phyloP scores from a whole-genome alignment of 1,139 yeast genomes.

The Saccharomyces hybrid region DNA sequence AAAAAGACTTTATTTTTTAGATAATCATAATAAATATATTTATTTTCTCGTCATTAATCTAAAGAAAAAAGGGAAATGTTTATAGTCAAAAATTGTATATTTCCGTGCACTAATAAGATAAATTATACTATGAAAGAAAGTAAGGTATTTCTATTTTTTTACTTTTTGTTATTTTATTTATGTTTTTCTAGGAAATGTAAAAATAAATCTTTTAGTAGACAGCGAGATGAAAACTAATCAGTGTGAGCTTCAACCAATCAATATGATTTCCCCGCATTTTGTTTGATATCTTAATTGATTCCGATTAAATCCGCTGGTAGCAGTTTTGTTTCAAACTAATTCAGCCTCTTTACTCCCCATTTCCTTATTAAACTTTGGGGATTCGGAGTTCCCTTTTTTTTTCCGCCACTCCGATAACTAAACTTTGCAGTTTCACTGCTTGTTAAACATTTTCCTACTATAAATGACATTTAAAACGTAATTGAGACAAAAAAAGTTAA shows the following conservation, averaged over 20 bases:
- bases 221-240: no score
- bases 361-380: neutral
- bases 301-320: neutral
- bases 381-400: neutral
- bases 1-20: neutral
- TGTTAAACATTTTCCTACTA: neutral
- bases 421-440: neutral
- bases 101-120: no score
- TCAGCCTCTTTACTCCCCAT: neutral
- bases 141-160: no score
- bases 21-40: neutral
- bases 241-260: neutral
- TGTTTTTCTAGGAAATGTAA: neutral
- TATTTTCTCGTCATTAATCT: neutral
- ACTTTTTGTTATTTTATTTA: no score
- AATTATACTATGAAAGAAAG: no score
- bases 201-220: neutral
- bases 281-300: neutral
- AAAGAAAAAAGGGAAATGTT: neutral
- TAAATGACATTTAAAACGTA: neutral
- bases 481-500: neutral
- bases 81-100: neutral
- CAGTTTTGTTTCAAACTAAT: neutral
- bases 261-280: neutral
- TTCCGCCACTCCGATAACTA: neutral